Base-by-base conservation (phyloP, 164 flowering plant species). In the Santalum album region DNA sequence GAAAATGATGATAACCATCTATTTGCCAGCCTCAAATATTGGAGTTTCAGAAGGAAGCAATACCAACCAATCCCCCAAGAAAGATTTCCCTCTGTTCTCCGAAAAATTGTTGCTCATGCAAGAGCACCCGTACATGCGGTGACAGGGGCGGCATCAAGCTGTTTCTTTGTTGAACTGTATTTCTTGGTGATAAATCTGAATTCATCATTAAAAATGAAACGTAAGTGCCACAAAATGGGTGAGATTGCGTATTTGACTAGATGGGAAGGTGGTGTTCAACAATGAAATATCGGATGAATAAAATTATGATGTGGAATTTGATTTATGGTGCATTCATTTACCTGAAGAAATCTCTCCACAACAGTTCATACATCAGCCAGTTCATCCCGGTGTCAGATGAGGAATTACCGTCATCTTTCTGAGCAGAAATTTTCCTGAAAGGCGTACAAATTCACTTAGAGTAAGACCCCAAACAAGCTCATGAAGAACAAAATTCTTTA, bases 291-390 rank as follows among this genome's bases (percentile, higher is more conserved):
- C n/a, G n/a, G n/a, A n/a, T n/a, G n/a, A n/a, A n/a, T n/a, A n/a
- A n/a, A n/a, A n/a, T n/a, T n/a, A n/a, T n/a, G n/a, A n/a, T n/a
- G n/a, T n/a, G n/a, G n/a, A n/a, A n/a, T n/a, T n/a, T n/a, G 47
- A 17, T 4, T 4, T 43, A 43, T 4, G 15, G 3, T 16, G 12
- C n/a, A 43, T 4, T 5, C 12, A 19, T 12, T 4, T 4, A 19
- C 95, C 98, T 92, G 88, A 89, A 92, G 79, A 92, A 92, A 66
- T 92, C 98, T 83, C 98, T 92, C 98, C 98, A 92, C 65, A 89
- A 38, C 63, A 89, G 65, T 69, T 92, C 96, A 70, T 70, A 80
- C 89, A 84, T 76, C 79, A 92, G 64, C 96, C 96, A 89, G 74
- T 79, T 86, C 70, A 69, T 73, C 54, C 90, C 92, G 55, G 70